These are phyloP conservation scores for Pyrenula aspistea DNA, from an alignment of 495 filamentous ascomycete genomes.

Conservation along the genomic window DNA sequence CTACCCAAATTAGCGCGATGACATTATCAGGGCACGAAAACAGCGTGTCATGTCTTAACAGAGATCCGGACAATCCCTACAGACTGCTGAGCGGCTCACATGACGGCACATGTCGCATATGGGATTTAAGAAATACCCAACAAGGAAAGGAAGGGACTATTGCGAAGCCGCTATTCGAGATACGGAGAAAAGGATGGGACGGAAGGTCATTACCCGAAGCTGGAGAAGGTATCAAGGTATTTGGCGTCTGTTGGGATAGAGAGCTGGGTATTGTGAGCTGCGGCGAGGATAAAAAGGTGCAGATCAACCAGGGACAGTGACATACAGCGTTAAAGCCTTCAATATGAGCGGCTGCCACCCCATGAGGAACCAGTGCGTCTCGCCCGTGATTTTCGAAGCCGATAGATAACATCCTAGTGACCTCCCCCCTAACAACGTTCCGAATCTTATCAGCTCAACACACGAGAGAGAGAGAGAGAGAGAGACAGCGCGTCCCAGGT, in stretches of 20 bases:
- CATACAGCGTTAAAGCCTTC: background rate
- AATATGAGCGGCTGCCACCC: no score
- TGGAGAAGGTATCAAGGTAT: constrained; percentile 81
- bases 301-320: constrained; percentile 70
- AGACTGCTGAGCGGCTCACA: constrained; percentile 71
- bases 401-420: no score
- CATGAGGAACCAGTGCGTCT: no score
- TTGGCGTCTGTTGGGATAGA: constrained; percentile 78
- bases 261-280: constrained; percentile 79
- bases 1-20: constrained; percentile 63
- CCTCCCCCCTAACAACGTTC: no score
- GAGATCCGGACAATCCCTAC: constrained; percentile 62
- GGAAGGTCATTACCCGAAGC: constrained; percentile 39
- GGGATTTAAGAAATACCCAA: constrained; percentile 74
- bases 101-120: constrained; percentile 82
- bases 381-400: no score
- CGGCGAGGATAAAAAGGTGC: constrained; percentile 85
- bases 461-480: no score
- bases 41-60: constrained; percentile 58
- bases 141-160: constrained; percentile 55
- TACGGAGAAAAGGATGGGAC: constrained; percentile 56
- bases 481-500: no score
- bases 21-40: constrained; percentile 85
- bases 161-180: constrained; percentile 68
- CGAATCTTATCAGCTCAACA: no score